These are phyloP conservation scores for Mallotus nudiflorus DNA, from an alignment of 345 rosid genomes.

Conservation along the genomic window DNA sequence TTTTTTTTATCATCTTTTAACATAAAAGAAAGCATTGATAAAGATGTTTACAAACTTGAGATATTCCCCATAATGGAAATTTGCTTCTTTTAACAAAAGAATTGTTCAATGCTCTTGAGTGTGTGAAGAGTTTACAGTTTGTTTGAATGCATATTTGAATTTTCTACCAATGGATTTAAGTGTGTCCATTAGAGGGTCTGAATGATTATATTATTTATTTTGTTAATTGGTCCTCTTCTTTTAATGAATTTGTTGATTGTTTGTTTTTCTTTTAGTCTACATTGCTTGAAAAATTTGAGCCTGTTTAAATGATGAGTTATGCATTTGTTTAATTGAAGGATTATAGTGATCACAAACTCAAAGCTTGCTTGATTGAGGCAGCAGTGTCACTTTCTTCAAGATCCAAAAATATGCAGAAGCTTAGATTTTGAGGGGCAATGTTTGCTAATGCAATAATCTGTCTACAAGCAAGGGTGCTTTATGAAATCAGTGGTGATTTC, in stretches of 20 bases:
- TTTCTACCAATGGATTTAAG: background rate
- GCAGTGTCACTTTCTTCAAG: slow-evolving; percentile 25
- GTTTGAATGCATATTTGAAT: slow-evolving; percentile 10
- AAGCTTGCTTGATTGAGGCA: slow-evolving; percentile 10
- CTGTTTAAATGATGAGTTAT: slow-evolving; percentile 6
- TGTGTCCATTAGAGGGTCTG: background rate
- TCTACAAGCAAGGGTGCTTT: slow-evolving; percentile 34
- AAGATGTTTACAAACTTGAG: no score
- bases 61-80: no score
- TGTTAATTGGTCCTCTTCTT: background rate
- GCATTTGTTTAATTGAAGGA: background rate
- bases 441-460: slow-evolving; percentile 36
- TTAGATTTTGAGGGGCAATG: slow-evolving; percentile 39
- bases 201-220: background rate
- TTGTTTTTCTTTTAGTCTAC: slow-evolving; percentile 10
- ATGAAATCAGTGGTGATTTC: slow-evolving; percentile 36
- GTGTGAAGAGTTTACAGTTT: slow-evolving; percentile 1
- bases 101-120: no score
- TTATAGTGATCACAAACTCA: background rate
- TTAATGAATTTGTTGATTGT: background rate
- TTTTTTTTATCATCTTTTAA: no score
- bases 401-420: slow-evolving; percentile 25
- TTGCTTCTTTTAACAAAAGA: no score
- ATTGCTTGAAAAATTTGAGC: slow-evolving; percentile 1
- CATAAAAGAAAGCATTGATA: no score